A percentile compares a stretch with the other conserved stretches of the same genome.
phyloP scores from a whole-genome alignment of 1,284 basidiomycete genomes.

The Ustilago esculenta region DNA sequence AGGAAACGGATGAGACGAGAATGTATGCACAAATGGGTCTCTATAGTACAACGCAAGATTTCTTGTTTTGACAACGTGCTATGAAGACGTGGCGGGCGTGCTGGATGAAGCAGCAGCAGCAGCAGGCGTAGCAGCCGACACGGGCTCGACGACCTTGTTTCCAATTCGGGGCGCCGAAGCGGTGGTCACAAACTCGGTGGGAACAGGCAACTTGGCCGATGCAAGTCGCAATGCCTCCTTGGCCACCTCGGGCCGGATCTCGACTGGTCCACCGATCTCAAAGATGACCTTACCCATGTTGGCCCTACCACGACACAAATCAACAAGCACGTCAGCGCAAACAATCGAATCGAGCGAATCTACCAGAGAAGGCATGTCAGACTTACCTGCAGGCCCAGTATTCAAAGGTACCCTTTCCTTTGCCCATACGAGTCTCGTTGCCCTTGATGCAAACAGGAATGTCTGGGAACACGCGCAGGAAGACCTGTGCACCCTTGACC shows the following conservation, averaged over 20 bases:
- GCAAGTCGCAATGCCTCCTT: slow-evolving; percentile 89
- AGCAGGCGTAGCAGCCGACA: background rate
- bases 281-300: slow-evolving; percentile 92
- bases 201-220: slow-evolving; percentile 86
- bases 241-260: slow-evolving; percentile 90
- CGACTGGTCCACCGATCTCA: slow-evolving; percentile 85
- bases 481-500: slow-evolving; percentile 88
- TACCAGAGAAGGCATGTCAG: no score
- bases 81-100: background rate
- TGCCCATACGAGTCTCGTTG: slow-evolving; percentile 99
- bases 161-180: slow-evolving; percentile 82
- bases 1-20: no score
- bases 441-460: slow-evolving; percentile 98
- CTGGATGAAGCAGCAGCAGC: background rate
- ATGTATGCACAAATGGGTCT: background rate
- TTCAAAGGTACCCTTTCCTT: slow-evolving; percentile 97
- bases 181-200: slow-evolving; percentile 85
- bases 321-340: no score
- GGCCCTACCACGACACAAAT: slow-evolving; percentile 77
- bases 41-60: slow-evolving; percentile 7
- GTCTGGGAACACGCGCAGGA: slow-evolving; percentile 91
- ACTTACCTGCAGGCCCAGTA: slow-evolving; percentile 92
- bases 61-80: background rate
- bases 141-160: slow-evolving; percentile 51
- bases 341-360: no score